These are phyloP conservation scores for Breviolum minutum DNA, from an alignment of 73 alveolate genomes.

Conservation along the genomic window DNA sequence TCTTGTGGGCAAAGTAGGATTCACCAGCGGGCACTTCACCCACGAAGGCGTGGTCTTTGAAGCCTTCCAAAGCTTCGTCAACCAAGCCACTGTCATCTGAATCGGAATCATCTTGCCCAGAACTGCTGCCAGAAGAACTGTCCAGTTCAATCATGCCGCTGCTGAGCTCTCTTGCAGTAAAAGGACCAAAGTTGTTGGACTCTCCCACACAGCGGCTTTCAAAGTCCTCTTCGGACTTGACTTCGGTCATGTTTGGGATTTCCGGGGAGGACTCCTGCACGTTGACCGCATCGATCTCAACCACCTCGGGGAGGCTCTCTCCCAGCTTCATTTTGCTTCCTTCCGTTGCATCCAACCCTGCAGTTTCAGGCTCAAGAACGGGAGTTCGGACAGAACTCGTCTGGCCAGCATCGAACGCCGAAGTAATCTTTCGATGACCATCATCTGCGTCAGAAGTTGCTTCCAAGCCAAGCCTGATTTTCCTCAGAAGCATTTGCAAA, in stretches of 20 bases:
- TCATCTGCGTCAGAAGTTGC: background rate
- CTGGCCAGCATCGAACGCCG: background rate
- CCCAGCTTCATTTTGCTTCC: background rate
- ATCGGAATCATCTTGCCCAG: background rate
- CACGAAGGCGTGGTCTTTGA: background rate
- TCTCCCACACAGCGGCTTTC: background rate
- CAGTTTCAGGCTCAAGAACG: background rate
- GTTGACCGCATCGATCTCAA: background rate
- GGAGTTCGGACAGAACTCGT: background rate
- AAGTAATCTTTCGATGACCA: background rate
- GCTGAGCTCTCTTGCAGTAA: background rate
- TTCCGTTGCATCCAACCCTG: background rate
- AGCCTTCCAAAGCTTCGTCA: background rate
- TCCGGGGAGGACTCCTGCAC: too few species aligned
- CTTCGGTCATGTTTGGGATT: too few species aligned
- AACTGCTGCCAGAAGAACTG: background rate
- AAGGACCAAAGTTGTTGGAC: background rate
- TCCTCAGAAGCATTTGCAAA: background rate
- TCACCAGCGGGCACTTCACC: background rate
- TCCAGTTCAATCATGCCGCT: background rate
- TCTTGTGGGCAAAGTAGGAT: background rate
- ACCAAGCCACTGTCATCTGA: background rate
- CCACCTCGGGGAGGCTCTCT: background rate
- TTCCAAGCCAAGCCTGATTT: background rate
- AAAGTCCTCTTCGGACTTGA: background rate